Conservation (phyloP, 1,284 basidiomycete genomes). For the Apiotrichum brassicae region DNA sequence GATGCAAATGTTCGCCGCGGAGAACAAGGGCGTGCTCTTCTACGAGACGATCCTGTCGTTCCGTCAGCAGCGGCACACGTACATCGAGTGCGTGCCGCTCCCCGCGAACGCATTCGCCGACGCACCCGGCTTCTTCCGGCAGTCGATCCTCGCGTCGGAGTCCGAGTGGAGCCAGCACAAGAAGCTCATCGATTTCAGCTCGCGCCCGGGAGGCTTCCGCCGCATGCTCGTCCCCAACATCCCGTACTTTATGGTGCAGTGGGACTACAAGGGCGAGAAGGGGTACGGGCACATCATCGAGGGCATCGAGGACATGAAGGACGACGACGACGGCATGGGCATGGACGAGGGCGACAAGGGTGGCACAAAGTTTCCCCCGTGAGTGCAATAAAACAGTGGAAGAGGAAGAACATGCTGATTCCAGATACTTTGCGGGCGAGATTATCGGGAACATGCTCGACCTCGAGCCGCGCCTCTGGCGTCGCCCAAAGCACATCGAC, state of each 20-base stretch:
- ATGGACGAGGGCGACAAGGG: constrained; percentile 80
- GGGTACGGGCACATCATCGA: constrained; percentile 97
- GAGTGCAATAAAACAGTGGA: constrained; percentile 31
- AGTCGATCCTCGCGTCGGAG: constrained; percentile 85
- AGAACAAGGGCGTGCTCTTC: constrained; percentile 85
- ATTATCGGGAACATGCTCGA: constrained; percentile 89
- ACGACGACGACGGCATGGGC: constrained; percentile 57
- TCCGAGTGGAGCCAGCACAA: constrained; percentile 96
- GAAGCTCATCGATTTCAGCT: constrained; percentile 88
- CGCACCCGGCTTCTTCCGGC: constrained; percentile 89
- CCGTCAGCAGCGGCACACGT: constrained; percentile 81
- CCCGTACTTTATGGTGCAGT: constrained; percentile 98
- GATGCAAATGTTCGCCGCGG: constrained; percentile 85
- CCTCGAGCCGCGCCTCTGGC: constrained; percentile 79
- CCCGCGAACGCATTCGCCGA: constrained; percentile 76
- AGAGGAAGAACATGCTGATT: background rate
- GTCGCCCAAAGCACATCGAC: constrained; percentile 69
- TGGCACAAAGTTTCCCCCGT: constrained; percentile 81
- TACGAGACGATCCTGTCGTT: constrained; percentile 85
- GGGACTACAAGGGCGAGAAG: constrained; percentile 93
- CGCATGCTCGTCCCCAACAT: constrained; percentile 90
- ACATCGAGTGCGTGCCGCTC: constrained; percentile 84
- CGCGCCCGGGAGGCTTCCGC: constrained; percentile 80
- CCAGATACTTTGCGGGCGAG: constrained; percentile 87
- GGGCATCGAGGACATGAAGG: constrained; percentile 65